Conservation (phyloP, 331 rosid genomes). For the Pyrus hybrid region DNA sequence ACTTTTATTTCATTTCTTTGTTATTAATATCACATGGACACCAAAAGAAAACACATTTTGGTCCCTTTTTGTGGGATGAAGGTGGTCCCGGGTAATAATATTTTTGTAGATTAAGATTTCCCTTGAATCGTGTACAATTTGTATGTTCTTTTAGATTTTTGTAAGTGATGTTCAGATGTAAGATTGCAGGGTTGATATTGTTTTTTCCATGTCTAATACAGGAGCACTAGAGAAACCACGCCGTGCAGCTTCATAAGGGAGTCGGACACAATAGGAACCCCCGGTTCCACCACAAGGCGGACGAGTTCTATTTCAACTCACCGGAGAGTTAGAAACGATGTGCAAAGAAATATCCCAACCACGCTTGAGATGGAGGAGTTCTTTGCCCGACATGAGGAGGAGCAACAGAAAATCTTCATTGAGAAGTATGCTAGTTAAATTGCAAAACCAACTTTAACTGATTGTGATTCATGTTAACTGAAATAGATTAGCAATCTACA, state of each 20-base stretch:
- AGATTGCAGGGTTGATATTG: neutral
- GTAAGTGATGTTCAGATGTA: neutral
- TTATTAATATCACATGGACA: neutral
- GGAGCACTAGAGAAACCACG: slow-evolving; percentile 77
- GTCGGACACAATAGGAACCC: slow-evolving; percentile 37
- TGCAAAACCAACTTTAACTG: neutral
- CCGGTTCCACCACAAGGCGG: slow-evolving; percentile 62
- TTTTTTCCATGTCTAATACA: slow-evolving; percentile 10
- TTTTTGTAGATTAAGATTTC: neutral
- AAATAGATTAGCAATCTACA: neutral
- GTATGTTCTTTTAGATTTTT: neutral
- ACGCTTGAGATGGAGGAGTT: slow-evolving; percentile 75
- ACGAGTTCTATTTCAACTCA: slow-evolving; percentile 12
- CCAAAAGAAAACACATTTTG: neutral
- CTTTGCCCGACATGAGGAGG: slow-evolving; percentile 64
- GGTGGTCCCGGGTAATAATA: neutral
- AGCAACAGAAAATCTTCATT: slow-evolving; percentile 62
- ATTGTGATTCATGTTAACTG: neutral
- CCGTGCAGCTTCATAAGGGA: slow-evolving; percentile 69
- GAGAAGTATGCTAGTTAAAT: slow-evolving; percentile 44
- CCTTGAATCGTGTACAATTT: neutral
- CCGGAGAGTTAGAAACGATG: slow-evolving; percentile 18
- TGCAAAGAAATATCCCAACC: slow-evolving; percentile 54
- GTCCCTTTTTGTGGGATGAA: neutral
- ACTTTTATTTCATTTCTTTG: neutral